Evolutionary conservation across 306 rosid species (phyloP).

Genomic region (Prunus fruticosa): DNA sequence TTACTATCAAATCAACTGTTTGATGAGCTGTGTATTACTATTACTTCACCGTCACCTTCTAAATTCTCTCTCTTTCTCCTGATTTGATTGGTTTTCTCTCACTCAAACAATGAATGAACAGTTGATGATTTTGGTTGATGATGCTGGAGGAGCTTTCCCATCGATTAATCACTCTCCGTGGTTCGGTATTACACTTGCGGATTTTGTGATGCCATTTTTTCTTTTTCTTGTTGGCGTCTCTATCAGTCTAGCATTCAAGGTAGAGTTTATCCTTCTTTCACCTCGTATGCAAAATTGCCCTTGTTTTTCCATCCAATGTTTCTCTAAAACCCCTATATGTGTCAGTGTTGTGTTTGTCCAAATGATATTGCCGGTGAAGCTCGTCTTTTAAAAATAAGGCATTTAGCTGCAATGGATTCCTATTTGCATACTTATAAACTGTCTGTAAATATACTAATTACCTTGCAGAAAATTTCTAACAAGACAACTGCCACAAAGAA

Average conservation of each 20-base stretch:
- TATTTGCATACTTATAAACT: not conserved
- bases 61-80: not conserved
- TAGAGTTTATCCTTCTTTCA: not conserved
- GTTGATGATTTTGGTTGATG: slow-evolving; percentile 79
- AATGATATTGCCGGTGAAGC: not conserved
- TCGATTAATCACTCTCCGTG: slow-evolving; percentile 82
- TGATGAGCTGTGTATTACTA: not conserved
- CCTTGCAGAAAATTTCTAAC: slow-evolving; percentile 58
- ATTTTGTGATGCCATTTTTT: slow-evolving; percentile 81
- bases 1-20: not conserved
- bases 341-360: not conserved
- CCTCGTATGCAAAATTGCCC: too few species aligned
- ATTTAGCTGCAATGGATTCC: not conserved
- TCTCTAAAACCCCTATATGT: too few species aligned
- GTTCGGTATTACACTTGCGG: slow-evolving; percentile 78
- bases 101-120: slow-evolving; percentile 13
- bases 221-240: slow-evolving; percentile 76
- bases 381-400: not conserved
- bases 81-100: not conserved
- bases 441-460: not conserved
- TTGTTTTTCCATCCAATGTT: not conserved
- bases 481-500: slow-evolving; percentile 57
- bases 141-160: slow-evolving; percentile 71
- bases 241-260: slow-evolving; percentile 68
- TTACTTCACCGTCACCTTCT: not conserved